Evolutionary conservation across 495 filamentous ascomycete species (phyloP).

Genomic region (Tuber umbilicatum): DNA sequence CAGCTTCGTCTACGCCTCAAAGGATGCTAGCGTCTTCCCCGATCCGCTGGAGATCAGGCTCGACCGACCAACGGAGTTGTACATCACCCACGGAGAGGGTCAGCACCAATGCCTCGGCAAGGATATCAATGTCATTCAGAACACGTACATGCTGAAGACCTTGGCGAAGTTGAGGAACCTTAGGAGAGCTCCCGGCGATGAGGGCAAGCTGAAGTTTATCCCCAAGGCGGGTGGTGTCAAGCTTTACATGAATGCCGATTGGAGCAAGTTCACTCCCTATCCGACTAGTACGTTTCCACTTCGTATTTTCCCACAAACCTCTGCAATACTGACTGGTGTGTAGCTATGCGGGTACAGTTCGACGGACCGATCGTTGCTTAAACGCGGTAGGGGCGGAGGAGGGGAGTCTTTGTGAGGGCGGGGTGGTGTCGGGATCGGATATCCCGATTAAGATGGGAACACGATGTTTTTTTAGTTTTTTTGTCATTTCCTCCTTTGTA

Average conservation of each 20-base stretch:
- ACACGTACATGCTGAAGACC: constrained; percentile 21
- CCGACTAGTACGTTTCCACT: constrained; percentile 28
- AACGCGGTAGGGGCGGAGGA: background rate
- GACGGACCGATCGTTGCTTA: constrained; percentile 4
- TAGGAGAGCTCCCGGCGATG: constrained; percentile 24
- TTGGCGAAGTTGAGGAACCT: constrained; percentile 21
- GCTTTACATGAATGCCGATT: constrained; percentile 32
- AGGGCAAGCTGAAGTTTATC: constrained; percentile 27
- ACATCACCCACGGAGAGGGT: constrained; percentile 29
- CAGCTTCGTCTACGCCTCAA: constrained; percentile 17
- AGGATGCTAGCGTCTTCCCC: constrained; percentile 23
- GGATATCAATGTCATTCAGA: constrained; percentile 16
- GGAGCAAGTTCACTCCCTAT: constrained; percentile 28
- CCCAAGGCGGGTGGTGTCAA: constrained; percentile 19
- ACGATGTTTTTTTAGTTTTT: background rate
- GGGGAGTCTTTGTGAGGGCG: background rate
- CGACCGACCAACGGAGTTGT: constrained; percentile 21
- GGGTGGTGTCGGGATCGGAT: background rate
- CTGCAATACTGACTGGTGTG: background rate
- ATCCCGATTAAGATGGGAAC: background rate
- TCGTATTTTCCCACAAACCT: background rate
- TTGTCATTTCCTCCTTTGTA: background rate
- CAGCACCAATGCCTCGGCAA: constrained; percentile 30
- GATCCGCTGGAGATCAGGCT: constrained; percentile 20
- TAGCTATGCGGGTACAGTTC: constrained; percentile 6